Evolutionary conservation across 2,329 filamentous ascomycete genomes (phyloP).

Genomic region (Biscogniauxia mediterranea): DNA sequence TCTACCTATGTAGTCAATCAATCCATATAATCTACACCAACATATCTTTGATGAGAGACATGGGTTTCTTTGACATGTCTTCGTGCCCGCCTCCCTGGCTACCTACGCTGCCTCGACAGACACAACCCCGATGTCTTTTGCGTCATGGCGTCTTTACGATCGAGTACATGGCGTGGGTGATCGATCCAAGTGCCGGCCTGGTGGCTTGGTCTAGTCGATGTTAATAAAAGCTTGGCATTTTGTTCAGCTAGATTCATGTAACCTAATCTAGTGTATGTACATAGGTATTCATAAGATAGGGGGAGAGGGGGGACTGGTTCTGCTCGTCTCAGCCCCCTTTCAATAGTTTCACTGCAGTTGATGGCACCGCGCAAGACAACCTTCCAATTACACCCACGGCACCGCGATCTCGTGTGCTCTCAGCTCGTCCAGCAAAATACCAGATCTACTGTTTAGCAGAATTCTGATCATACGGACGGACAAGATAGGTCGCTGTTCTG

Average conservation of each 20-base stretch:
- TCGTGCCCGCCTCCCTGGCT: constrained; percentile 1
- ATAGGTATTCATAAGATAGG: too few relatives aligned
- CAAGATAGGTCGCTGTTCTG: too few relatives aligned
- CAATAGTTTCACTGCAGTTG: too few relatives aligned
- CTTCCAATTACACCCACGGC: too few relatives aligned
- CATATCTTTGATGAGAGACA: not conserved
- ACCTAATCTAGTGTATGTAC: not conserved
- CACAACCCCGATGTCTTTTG: constrained; percentile 19
- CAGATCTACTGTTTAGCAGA: too few relatives aligned
- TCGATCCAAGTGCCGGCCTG: constrained; percentile 11
- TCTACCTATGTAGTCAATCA: not conserved
- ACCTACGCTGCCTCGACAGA: not conserved
- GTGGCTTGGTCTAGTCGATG: constrained; percentile 9
- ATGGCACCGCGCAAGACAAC: too few relatives aligned
- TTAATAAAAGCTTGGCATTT: constrained; percentile 4
- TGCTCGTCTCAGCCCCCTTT: too few relatives aligned
- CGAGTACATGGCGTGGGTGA: constrained; percentile 10
- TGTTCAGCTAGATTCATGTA: not conserved
- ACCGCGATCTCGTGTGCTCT: too few relatives aligned
- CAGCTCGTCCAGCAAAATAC: too few relatives aligned
- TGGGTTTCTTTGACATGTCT: not conserved
- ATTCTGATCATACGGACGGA: too few relatives aligned
- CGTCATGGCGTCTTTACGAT: constrained; percentile 24
- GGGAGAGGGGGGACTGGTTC: too few relatives aligned
- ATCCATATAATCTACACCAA: not conserved